Evolutionary conservation across 75 land plant genomes (phyloP).

Genomic region (Cryptomeria japonica): DNA sequence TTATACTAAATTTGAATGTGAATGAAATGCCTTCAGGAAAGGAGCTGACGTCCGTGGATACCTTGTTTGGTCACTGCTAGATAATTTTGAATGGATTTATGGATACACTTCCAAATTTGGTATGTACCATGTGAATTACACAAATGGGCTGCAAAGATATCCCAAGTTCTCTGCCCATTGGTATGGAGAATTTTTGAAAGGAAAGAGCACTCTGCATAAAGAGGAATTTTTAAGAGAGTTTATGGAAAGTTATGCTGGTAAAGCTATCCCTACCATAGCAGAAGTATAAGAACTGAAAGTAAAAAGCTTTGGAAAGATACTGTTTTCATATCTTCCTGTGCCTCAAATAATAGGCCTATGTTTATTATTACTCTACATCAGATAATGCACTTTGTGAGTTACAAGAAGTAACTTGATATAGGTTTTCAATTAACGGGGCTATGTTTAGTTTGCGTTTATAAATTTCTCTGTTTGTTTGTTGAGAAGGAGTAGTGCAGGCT

Average conservation of each 20-base stretch:
- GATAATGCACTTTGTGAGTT: too few species aligned
- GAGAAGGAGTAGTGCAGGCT: too few species aligned
- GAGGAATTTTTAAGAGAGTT: neutral
- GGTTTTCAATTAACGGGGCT: too few species aligned
- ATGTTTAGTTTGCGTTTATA: too few species aligned
- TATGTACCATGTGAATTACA: conserved; percentile 40
- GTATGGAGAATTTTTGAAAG: conserved; percentile 32
- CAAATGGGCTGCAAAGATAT: conserved; percentile 25
- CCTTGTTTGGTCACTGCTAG: conserved; percentile 72
- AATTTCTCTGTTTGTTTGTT: too few species aligned
- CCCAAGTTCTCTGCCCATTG: conserved; percentile 52
- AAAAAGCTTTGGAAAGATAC: too few species aligned
- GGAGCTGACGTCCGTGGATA: conserved; percentile 74
- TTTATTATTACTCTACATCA: too few species aligned
- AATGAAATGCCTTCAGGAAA: conserved; percentile 22
- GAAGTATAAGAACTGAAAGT: neutral
- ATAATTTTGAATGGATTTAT: conserved; percentile 58
- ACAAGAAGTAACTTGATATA: too few species aligned
- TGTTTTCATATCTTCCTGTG: too few species aligned
- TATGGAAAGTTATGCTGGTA: neutral
- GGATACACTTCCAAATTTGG: conserved; percentile 60
- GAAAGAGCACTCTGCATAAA: neutral
- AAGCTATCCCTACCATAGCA: neutral
- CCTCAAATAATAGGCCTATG: too few species aligned
- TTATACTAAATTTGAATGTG: neutral